Base-by-base conservation (phyloP, 23 red algal genomes). In the Gracilariopsis chorda region DNA sequence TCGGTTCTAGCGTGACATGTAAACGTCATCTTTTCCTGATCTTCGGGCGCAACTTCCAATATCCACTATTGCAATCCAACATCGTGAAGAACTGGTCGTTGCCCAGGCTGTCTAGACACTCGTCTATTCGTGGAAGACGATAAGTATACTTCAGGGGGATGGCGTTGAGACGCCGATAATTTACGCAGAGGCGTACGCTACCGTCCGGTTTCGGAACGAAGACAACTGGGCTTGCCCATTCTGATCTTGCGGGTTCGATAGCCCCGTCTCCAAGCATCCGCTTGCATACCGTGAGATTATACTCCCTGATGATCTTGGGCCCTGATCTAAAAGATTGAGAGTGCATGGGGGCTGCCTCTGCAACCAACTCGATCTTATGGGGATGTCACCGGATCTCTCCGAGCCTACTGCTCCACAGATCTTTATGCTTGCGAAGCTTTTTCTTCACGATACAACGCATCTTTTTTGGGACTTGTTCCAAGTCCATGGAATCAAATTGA, bases 141-240 rank as follows among this genome's bases (percentile, higher is more conserved):
- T 83, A 83, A 7, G 79, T 64, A 43, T 62, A 21, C 17, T 63
- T 83, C 56, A 35, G 37, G 75, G 75, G 44, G 32, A 36, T 55
- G 39, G 51, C 44, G 75, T 80, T 80, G 44, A 80, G 75, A 4
- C 44, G 75, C 20, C 75, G 75, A 46, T 60, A 80, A 58, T 80
- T 4, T 21, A 80, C 51, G 39, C n/a, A n/a, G n/a, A n/a, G n/a
- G n/a, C n/a, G n/a, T n/a, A n/a, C n/a, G n/a, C n/a, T n/a, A n/a
- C n/a, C n/a, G 28, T 80, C 75, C 41, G 44, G 44, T 3, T 80
- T 80, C 3, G 75, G 75, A 8, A 80, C 36, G 17, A 80, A 28
- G 7, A 80, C 35, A n/a, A 56, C 75, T 60, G 75, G 75, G 44
- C 44, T 55, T 20, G 20, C 75, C 75, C 75, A 80, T 13, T 80